Evolutionary conservation across 2,329 filamentous ascomycete species (phyloP).

Genomic region (Apiospora malaysiana): DNA sequence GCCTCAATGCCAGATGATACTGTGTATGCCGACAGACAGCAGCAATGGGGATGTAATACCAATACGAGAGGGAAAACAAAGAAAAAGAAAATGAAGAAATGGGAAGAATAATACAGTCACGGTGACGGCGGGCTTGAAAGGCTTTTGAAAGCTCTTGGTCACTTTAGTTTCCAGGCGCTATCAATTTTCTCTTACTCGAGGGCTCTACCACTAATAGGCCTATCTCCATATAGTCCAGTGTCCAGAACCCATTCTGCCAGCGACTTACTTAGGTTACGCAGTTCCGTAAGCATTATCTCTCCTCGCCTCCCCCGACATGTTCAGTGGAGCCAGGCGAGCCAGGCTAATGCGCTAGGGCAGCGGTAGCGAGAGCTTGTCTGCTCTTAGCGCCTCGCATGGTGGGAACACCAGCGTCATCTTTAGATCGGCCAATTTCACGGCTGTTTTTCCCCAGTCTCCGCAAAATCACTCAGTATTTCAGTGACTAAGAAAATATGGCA

Average conservation of each 20-base stretch:
- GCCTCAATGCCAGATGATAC: constrained; percentile 1
- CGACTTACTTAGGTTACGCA: not conserved
- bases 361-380: constrained; percentile 14
- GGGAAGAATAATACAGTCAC: not conserved
- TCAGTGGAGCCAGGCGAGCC: not conserved
- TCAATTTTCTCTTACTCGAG: not conserved
- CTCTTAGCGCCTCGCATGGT: not conserved
- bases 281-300: not conserved
- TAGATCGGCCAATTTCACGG: constrained; percentile 17
- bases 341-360: not conserved
- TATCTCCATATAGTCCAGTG: not conserved
- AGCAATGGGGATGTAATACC: too few species aligned
- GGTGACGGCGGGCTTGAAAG: not conserved
- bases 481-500: constrained; percentile 1
- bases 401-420: constrained; percentile 2
- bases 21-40: constrained; percentile 3
- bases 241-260: not conserved
- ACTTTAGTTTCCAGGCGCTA: not conserved
- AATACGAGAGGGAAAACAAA: not conserved
- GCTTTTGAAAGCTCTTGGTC: constrained; percentile 10
- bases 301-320: constrained; percentile 1
- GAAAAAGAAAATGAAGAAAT: not conserved
- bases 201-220: not conserved
- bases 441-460: constrained; percentile 10
- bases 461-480: not conserved